Base-by-base conservation (phyloP, 1,284 basidiomycete species). In the Cryptococcus sp. region DNA sequence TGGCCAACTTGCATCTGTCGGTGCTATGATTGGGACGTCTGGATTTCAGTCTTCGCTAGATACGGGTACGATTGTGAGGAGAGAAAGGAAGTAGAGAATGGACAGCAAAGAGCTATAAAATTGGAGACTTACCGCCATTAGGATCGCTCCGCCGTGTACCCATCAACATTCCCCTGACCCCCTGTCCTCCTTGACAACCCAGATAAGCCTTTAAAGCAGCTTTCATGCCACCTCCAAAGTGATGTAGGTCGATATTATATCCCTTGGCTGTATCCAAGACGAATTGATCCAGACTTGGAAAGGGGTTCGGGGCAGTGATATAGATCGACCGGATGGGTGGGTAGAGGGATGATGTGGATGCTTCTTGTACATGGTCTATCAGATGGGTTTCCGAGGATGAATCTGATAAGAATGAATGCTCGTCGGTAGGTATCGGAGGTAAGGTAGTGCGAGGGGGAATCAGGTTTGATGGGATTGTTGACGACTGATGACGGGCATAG, bases 61-160 rank as follows among this genome's bases (percentile, higher is more conserved):
- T 50, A 32, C 40, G 19, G 21, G 13, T 7, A 14, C 28, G 5
- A 21, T n/a, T 22, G 9, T 37, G 46, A 24, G 10, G 13, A 47
- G 13, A 47, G 32, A 19, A 36, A 19, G 46, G 14, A 49, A 24
- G 28, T 28, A 19, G 10, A 7, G 44, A 23, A 11, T 37, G 48
- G 22, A 25, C 5, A n/a, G n/a, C n/a, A n/a, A n/a, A n/a, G n/a
- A n/a, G n/a, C 10, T 1, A 45, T 14, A 25, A 24, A 7, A 34
- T 55, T 10, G 16, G 10, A 4, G 23, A 78, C 84, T 72, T 61
- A 91, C 91, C 86, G 67, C 93, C 92, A 73, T 97, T 91, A 1
- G 94, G 94, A 77, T 98, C 94, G 3, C 83, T 82, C 57, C 85
- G 77, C 51, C 94, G 78, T 3, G 91, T 96, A 1, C 94, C 94